Evolutionary conservation across 345 rosid genomes (phyloP).

Genomic region (Fremontodendron californicum): DNA sequence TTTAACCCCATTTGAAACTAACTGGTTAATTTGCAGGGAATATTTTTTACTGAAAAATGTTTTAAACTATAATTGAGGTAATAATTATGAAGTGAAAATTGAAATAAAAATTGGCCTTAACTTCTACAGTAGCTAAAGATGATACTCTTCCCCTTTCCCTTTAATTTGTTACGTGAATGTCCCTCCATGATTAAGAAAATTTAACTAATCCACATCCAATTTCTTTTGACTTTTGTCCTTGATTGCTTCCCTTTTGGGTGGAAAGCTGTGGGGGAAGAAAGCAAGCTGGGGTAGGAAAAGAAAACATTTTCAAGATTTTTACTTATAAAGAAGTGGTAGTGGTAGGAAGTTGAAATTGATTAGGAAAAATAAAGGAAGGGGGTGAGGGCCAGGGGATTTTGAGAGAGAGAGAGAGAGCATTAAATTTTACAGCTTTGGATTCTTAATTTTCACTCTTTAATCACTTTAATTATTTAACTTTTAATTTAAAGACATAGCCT

Average conservation of each 20-base stretch:
- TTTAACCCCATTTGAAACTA: neutral
- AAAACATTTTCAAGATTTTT: constrained; percentile 8
- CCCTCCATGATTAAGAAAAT: constrained; percentile 9
- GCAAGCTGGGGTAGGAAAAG: constrained; percentile 26
- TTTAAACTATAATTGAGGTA: neutral
- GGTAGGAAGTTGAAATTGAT: constrained; percentile 16
- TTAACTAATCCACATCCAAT: constrained; percentile 14
- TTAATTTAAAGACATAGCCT: constrained; percentile 1
- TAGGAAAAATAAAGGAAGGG: neutral
- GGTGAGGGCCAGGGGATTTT: neutral
- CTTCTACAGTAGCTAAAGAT: neutral
- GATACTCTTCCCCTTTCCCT: neutral
- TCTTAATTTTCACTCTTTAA: constrained; percentile 13
- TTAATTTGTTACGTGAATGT: neutral
- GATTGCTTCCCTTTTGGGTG: constrained; percentile 24
- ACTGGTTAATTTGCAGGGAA: neutral
- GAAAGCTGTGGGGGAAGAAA: constrained; percentile 20
- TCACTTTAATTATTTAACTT: constrained; percentile 5
- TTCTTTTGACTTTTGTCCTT: constrained; percentile 19
- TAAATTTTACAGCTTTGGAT: constrained; percentile 20
- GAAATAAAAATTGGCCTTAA: neutral
- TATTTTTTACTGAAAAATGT: neutral
- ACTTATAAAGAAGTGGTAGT: neutral
- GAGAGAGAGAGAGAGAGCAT: neutral
- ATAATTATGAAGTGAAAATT: neutral